phyloP scores from a whole-genome alignment of 371 early-diverging fungal genomes.

The Cokeromyces recurvatus region DNA sequence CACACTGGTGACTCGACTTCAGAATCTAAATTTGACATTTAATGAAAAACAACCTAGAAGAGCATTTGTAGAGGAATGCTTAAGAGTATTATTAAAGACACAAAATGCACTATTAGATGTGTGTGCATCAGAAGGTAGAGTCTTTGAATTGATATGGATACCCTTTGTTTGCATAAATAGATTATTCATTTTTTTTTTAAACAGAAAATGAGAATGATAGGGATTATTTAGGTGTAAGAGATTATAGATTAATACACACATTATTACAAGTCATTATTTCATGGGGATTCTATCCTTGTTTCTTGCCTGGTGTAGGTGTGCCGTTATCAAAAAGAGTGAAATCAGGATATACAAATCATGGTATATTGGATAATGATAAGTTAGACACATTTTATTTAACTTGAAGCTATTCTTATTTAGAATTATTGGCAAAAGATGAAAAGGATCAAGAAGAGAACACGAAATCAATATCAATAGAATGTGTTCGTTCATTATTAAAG shows the following conservation, averaged over 20 bases:
- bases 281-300: constrained; percentile 67
- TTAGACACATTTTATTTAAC: neutral
- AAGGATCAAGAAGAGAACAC: constrained; percentile 1
- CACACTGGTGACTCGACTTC: constrained; percentile 9
- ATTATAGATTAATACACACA: constrained; percentile 59
- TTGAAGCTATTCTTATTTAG: constrained; percentile 1
- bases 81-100: constrained; percentile 20
- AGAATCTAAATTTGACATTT: constrained; percentile 3
- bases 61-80: constrained; percentile 27
- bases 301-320: constrained; percentile 64
- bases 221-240: constrained; percentile 58
- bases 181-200: neutral
- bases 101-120: constrained; percentile 23
- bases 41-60: constrained; percentile 7
- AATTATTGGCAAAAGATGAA: constrained; percentile 16
- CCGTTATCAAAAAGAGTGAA: constrained; percentile 58
- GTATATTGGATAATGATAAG: too few species aligned
- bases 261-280: constrained; percentile 61
- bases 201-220: constrained; percentile 16
- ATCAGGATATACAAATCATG: constrained; percentile 46
- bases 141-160: too few species aligned
- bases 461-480: constrained; percentile 1
- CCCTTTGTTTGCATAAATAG: neutral
- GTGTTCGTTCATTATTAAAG: neutral
- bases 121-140: constrained; percentile 16